A percentile compares a stretch with the other conserved stretches of the same genome.
phyloP scores from a whole-genome alignment of 139 green algal species.

The Chlorella sorokiniana region DNA sequence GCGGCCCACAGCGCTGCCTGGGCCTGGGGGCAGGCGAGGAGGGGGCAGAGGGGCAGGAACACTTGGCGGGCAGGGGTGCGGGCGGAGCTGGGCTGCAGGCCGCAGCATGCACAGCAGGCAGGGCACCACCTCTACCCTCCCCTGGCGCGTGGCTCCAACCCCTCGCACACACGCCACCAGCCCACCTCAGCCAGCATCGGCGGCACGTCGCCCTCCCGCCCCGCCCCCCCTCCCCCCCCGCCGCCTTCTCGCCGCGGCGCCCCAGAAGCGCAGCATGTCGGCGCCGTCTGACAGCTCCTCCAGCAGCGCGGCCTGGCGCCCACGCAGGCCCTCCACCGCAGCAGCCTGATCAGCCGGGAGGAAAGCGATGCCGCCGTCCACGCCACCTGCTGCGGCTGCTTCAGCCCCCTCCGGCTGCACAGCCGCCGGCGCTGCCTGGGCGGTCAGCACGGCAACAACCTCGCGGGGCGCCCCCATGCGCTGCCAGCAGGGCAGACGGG shows the following conservation, averaged over 20 bases:
- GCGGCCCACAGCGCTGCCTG: constrained; percentile 33
- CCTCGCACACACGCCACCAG: not conserved
- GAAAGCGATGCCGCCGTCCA: not conserved
- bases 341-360: not conserved
- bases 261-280: constrained; percentile 34
- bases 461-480: not conserved
- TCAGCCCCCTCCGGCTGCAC: no score
- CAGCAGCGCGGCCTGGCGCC: not conserved
- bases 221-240: not conserved
- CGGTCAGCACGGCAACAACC: not conserved
- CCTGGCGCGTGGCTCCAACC: no score
- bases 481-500: constrained; percentile 8
- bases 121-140: no score
- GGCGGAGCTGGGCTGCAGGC: no score
- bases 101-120: not conserved
- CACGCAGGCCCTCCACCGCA: not conserved
- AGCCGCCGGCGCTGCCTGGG: not conserved
- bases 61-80: not conserved
- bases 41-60: not conserved
- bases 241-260: constrained; percentile 31
- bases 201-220: constrained; percentile 17
- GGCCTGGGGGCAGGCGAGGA: not conserved
- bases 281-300: constrained; percentile 8
- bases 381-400: not conserved
- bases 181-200: constrained; percentile 17